A percentile compares a stretch with the other conserved stretches of the same genome.
phyloP scores from a whole-genome alignment of 140 eudicot species.

The Flaveria floridana region DNA sequence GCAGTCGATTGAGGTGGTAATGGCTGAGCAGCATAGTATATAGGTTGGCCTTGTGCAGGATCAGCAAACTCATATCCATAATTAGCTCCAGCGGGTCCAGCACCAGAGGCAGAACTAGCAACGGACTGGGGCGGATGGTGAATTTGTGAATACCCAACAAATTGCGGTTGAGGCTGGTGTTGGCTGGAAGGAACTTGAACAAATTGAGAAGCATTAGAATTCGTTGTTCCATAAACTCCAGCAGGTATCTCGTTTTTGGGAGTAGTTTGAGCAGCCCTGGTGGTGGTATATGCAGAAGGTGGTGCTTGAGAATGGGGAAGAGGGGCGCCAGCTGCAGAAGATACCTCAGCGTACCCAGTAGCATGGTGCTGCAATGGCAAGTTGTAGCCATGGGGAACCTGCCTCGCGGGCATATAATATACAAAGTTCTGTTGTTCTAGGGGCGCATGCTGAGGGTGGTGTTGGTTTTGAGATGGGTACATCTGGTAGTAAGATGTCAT shows the following conservation, averaged over 20 bases:
- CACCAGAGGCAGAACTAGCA: slow-evolving; percentile 49
- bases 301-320: slow-evolving; percentile 55
- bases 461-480: slow-evolving; percentile 67
- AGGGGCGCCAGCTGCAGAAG: slow-evolving; percentile 39
- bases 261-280: slow-evolving; percentile 42
- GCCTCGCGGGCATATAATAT: slow-evolving; percentile 69
- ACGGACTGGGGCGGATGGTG: slow-evolving; percentile 74
- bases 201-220: slow-evolving; percentile 46
- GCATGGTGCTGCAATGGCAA: slow-evolving; percentile 45
- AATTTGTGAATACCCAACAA: slow-evolving; percentile 58
- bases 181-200: slow-evolving; percentile 66
- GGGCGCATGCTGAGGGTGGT: slow-evolving; percentile 50
- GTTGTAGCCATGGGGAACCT: slow-evolving; percentile 57
- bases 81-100: slow-evolving; percentile 34
- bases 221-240: neutral
- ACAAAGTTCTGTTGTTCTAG: slow-evolving; percentile 67
- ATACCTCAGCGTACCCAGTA: slow-evolving; percentile 42
- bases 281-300: slow-evolving; percentile 41
- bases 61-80: slow-evolving; percentile 72
- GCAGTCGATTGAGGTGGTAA: slow-evolving; percentile 65
- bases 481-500: slow-evolving; percentile 66
- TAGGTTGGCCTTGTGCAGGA: slow-evolving; percentile 73
- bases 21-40: slow-evolving; percentile 70
- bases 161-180: slow-evolving; percentile 64
- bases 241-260: slow-evolving; percentile 54